A percentile compares a stretch with the other conserved stretches of the same genome.
phyloP scores from a whole-genome alignment of 2,329 filamentous ascomycete genomes.

The Hymenotorrendiella dingleyae region DNA sequence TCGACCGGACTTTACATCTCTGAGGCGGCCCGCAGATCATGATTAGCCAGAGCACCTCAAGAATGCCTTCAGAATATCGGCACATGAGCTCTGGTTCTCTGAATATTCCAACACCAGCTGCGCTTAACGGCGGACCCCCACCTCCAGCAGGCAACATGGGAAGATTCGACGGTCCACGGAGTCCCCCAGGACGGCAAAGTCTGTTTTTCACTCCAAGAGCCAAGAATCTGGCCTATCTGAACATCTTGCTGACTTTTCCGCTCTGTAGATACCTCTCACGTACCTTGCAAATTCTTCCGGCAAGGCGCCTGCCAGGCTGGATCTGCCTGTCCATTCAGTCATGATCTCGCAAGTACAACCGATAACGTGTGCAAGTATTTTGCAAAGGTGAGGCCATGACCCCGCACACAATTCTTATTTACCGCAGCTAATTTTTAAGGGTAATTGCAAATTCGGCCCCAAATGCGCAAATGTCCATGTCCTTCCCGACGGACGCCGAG shows the following conservation, averaged over 20 bases:
- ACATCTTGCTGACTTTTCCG: conserved; percentile 11
- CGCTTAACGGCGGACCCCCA: conserved; percentile 30
- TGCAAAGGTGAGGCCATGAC: conserved; percentile 67
- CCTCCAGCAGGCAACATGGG: conserved; percentile 39
- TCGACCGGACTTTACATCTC: background rate
- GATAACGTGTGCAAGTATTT: conserved; percentile 99
- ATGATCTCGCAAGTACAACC: conserved; percentile 77
- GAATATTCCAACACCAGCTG: conserved; percentile 23
- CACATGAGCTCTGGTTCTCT: conserved; percentile 51
- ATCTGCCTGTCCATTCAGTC: conserved; percentile 91
- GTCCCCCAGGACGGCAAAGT: conserved; percentile 52
- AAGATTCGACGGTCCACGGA: conserved; percentile 54
- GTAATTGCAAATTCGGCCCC: conserved; percentile 97
- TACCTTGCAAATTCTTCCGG: conserved; percentile 98
- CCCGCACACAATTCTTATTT: background rate
- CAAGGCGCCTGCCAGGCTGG: conserved; percentile 95
- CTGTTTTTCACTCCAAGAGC: conserved; percentile 26
- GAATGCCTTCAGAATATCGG: conserved; percentile 42
- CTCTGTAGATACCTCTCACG: conserved; percentile 78
- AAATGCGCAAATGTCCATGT: conserved; percentile 98
- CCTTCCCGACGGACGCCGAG: conserved; percentile 83
- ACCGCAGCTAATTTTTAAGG: conserved; percentile 46
- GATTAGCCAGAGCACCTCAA: conserved; percentile 18
- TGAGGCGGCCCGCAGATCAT: conserved; percentile 7
- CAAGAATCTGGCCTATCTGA: background rate